Evolutionary conservation across 441 rosid genomes (phyloP).

Genomic region (Rhodomyrtus psidioides): DNA sequence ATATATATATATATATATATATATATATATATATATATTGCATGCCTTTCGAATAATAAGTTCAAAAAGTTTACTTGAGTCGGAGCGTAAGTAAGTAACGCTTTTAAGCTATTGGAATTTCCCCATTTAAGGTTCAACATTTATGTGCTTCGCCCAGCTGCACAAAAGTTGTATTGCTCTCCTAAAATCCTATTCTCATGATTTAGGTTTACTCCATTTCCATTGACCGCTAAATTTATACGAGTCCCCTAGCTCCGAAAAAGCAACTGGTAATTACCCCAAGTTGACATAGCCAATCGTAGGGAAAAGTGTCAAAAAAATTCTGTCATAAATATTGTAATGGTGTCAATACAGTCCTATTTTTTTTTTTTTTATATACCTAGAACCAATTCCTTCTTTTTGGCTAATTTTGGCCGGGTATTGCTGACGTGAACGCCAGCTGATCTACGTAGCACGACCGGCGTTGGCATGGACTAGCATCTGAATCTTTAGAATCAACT

Average conservation of each 20-base stretch:
- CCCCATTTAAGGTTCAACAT: not conserved
- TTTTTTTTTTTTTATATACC: no score
- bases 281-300: not conserved
- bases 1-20: no score
- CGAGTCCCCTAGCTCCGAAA: not conserved
- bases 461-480: no score
- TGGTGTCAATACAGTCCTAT: no score
- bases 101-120: not conserved
- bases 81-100: not conserved
- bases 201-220: not conserved
- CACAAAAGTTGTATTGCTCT: not conserved
- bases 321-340: no score
- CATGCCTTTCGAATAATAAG: not conserved
- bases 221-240: not conserved
- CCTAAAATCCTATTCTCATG: not conserved
- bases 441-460: no score
- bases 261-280: not conserved
- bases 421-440: no score
- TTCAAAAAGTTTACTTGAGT: not conserved
- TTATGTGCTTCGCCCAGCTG: not conserved
- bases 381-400: no score
- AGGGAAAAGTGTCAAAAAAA: no score
- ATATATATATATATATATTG: no score
- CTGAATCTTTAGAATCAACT: no score
- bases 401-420: no score